Base-by-base conservation (phyloP, 2,329 filamentous ascomycete genomes). In the Aurifilum marmelostoma region DNA sequence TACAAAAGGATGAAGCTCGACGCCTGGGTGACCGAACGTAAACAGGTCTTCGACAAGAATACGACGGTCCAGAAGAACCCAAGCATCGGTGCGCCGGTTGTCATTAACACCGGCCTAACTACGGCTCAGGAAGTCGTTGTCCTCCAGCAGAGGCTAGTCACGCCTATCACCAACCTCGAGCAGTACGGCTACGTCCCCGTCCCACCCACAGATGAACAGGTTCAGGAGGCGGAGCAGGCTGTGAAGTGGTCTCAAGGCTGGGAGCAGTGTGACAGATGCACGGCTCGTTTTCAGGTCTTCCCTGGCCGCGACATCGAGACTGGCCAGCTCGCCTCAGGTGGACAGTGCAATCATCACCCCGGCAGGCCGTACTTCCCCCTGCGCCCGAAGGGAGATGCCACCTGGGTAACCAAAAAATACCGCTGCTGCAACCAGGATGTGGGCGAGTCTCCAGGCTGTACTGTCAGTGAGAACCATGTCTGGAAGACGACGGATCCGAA, bases 221-320 rank as follows among this genome's bases (percentile, higher is more conserved):
- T 97, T 24, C 82, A 86, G 65, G 84, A 86, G 64, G 91, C 93
- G 0, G 87, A 83, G 43, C 84, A 86, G 58, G 93, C 89, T 0
- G 84, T 93, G 0, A 83, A 87, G 62, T 84, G 88, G 9, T 87
- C 91, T 16, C 86, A 88, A 65, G 92, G 92, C 62, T 97, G 91
- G 85, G 96, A 99, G 80, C 85, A 89, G 63, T 99, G 96, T 75
- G 94, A 97, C 75, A 90, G 96, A 27, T 99, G 96, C 79, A 85
- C 85, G 56, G 89, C 89, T 43, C 89, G 95, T 29, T 99, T 99
- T 75, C 93, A 97, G 75, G 93, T 97, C 3, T 98, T 97, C 73
- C 93, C 94, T 0, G 93, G 94, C 3, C 89, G 95, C 56, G 88
- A 94, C 66, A 87, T 90, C 69, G 86, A 90, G 73, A 96, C 97